phyloP scores from a whole-genome alignment of 1,284 basidiomycete genomes.

The Ceratobasidium papillatum region DNA sequence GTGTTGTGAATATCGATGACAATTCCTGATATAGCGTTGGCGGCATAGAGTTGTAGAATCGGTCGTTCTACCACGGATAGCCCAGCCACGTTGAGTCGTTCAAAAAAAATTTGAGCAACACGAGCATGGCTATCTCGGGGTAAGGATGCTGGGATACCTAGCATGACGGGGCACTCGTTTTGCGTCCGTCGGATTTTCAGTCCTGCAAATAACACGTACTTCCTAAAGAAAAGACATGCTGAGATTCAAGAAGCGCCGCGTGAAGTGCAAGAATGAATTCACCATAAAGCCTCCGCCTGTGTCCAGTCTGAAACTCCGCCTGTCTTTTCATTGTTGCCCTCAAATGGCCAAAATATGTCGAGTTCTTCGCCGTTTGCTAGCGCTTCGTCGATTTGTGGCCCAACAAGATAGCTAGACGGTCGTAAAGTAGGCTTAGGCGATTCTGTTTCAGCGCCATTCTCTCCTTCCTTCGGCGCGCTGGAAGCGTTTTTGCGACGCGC shows the following conservation, averaged over 20 bases:
- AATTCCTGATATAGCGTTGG: constrained; percentile 79
- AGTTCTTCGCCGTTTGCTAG: constrained; percentile 75
- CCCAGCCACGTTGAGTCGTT: constrained; percentile 92
- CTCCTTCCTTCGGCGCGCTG: constrained; percentile 40
- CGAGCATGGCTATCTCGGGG: constrained; percentile 78
- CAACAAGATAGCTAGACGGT: constrained; percentile 86
- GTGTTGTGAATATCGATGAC: constrained; percentile 86
- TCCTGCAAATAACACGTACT: constrained; percentile 80
- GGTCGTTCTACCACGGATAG: constrained; percentile 86
- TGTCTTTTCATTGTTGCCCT: constrained; percentile 52
- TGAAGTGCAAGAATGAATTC: constrained; percentile 50
- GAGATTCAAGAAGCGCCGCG: constrained; percentile 2
- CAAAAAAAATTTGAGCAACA: constrained; percentile 90
- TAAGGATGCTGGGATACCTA: constrained; percentile 76
- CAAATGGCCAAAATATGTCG: constrained; percentile 85
- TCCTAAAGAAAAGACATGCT: constrained; percentile 61
- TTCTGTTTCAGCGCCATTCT: constrained; percentile 8
- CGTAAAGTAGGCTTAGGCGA: constrained; percentile 48
- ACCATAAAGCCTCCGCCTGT: constrained; percentile 94
- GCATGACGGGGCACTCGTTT: constrained; percentile 86
- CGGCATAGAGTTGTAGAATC: constrained; percentile 83
- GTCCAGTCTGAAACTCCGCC: constrained; percentile 82
- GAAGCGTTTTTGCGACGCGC: constrained; percentile 65
- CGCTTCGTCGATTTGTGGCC: constrained; percentile 81
- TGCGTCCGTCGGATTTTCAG: constrained; percentile 82